Percentiles rank a stretch among this genome's conserved stretches.
phyloP scores from a whole-genome alignment of 1,284 basidiomycete genomes.

The Irpex sp. region DNA sequence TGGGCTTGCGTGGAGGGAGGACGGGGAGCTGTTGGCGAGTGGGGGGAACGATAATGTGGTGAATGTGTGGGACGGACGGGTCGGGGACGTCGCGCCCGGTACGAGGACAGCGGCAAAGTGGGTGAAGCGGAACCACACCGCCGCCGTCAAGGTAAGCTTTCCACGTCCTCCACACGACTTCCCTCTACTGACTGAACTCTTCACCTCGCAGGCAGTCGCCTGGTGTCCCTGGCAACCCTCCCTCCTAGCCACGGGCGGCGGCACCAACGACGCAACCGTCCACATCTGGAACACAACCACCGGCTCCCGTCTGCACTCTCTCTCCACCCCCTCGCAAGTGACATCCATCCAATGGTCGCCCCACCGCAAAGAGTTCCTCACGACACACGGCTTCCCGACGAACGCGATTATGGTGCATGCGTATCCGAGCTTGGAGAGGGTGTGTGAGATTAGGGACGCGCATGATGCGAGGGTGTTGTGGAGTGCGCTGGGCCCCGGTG shows the following conservation, averaged over 20 bases:
- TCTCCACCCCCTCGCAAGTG: constrained; percentile 86
- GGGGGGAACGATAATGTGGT: constrained; percentile 97
- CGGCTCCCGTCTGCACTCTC: constrained; percentile 81
- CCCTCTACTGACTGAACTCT: background rate
- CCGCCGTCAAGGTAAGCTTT: constrained; percentile 79
- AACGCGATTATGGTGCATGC: constrained; percentile 48
- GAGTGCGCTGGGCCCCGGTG: constrained; percentile 82
- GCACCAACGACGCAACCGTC: constrained; percentile 91
- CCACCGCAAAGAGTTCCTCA: constrained; percentile 88
- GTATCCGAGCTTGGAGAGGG: constrained; percentile 58
- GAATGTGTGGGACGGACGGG: constrained; percentile 90
- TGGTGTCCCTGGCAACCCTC: constrained; percentile 98
- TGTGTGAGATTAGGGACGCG: constrained; percentile 88
- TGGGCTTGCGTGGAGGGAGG: constrained; percentile 77
- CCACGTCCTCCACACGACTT: background rate
- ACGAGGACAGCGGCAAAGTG: constrained; percentile 73
- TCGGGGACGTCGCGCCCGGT: constrained; percentile 61
- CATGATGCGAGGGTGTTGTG: constrained; percentile 89
- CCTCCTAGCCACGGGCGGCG: constrained; percentile 91
- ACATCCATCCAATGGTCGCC: constrained; percentile 90
- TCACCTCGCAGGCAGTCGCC: constrained; percentile 68
- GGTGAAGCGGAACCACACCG: constrained; percentile 93
- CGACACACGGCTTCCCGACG: constrained; percentile 89
- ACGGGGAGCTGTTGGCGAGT: constrained; percentile 87
- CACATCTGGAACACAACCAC: constrained; percentile 93